Evolutionary conservation across 495 filamentous ascomycete genomes (phyloP).

Genomic region (Aspergillus conjunctus): DNA sequence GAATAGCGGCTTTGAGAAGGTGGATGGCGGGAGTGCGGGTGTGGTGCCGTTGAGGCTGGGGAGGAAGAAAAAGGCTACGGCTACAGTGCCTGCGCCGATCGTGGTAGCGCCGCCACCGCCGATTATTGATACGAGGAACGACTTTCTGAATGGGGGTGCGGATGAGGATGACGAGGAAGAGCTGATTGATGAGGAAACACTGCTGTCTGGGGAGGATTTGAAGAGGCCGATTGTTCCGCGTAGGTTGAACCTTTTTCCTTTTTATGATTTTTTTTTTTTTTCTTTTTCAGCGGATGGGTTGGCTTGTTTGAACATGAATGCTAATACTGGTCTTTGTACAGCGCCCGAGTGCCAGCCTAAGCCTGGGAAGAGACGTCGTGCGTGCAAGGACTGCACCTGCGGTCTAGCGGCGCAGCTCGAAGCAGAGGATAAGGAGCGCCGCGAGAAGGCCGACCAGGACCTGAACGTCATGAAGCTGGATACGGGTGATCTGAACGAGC

Average conservation of each 20-base stretch:
- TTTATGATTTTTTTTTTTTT: neutral
- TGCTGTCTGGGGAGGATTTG: slow-evolving; percentile 82
- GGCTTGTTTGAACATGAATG: neutral
- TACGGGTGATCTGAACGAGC: slow-evolving; percentile 71
- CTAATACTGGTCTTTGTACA: slow-evolving; percentile 31
- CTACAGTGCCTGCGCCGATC: neutral
- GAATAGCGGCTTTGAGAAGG: slow-evolving; percentile 68
- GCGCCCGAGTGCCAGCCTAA: slow-evolving; percentile 82
- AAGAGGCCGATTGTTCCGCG: slow-evolving; percentile 71
- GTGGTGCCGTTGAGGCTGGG: slow-evolving; percentile 75
- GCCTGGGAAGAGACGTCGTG: slow-evolving; percentile 82
- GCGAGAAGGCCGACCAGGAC: slow-evolving; percentile 60
- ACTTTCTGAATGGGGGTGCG: slow-evolving; percentile 39
- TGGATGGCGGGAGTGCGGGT: slow-evolving; percentile 60
- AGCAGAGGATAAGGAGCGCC: slow-evolving; percentile 74
- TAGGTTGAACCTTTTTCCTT: slow-evolving; percentile 47
- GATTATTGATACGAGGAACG: slow-evolving; percentile 30
- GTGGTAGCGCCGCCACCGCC: slow-evolving; percentile 13
- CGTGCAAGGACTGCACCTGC: slow-evolving; percentile 98
- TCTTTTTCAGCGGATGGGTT: neutral
- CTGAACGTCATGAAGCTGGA: slow-evolving; percentile 70
- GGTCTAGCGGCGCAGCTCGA: slow-evolving; percentile 78
- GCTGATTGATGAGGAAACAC: slow-evolving; percentile 84
- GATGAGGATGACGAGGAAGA: slow-evolving; percentile 78
- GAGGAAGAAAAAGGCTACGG: slow-evolving; percentile 53